Evolutionary conservation across 345 rosid species (phyloP), one percentile per base, ranked within the genome.

Genomic region (Citrus mangshanensis): DNA sequence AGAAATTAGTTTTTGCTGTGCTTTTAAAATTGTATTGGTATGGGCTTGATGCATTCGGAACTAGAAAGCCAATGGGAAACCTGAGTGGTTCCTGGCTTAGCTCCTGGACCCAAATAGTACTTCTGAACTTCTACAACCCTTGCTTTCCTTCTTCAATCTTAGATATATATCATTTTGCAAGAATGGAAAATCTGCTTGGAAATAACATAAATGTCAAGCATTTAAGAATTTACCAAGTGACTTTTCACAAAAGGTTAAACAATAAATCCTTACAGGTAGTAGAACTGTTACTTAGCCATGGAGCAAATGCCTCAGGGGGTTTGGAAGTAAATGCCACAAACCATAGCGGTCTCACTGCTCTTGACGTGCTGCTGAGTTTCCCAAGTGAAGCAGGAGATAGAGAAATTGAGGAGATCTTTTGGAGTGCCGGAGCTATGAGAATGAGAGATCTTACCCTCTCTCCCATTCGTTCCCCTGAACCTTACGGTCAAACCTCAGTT

Each of bases 331-430:
- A 89, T 72, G 81, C 82, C 30, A 74, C 49, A 64, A 91, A 88
- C 84, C 71, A 76, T 34, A 84, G 72, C 66, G 82, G 86, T 77
- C 89, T 86, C 66, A 84, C 91, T 42, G 86, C 89, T 16, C 70
- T 89, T 28, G 90, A 88, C 64, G 42, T 88, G 79, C 83, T 85
- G 4, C 73, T 81, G 79, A 88, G 82, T 37, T 85, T 89, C 83
- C 91, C 90, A n/a, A 89, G 92, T 27, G 86, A 91, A 85, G 89
- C 87, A 30, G 92, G 90, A 0, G 91, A 91, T 28, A 78, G 88
- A 77, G 91, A 90, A 81, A 85, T 89, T 7, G 73, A 74, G 3
- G 89, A 86, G 64, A 85, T 77, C 61, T 86, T 86, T 62, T 80
- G 12, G 10, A 27, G 16, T 14, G 83, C 87, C 18, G 92, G 90